A percentile compares a stretch with the other conserved stretches of the same genome.
These are phyloP conservation scores for Wakefieldia striispora DNA, from an alignment of 768 basidiomycete genomes.

Conservation along the genomic window DNA sequence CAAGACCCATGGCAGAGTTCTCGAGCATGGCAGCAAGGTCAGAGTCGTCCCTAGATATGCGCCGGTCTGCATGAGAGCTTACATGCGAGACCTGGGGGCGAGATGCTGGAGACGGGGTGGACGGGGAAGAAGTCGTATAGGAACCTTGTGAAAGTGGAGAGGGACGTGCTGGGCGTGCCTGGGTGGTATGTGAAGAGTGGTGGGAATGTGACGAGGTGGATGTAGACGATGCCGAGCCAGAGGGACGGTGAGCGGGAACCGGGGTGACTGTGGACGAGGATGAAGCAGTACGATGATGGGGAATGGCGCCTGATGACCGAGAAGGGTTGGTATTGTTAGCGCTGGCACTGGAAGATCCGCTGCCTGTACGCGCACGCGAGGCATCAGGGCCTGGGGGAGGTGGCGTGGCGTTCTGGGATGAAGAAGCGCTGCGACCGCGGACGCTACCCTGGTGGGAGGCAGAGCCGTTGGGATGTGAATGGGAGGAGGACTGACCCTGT, in stretches of 20 bases:
- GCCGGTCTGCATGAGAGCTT: constrained; percentile 62
- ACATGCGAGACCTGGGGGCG: constrained; percentile 34
- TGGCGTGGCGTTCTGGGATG: constrained; percentile 27
- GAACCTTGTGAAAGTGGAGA: constrained; percentile 34
- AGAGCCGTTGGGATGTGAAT: constrained; percentile 33
- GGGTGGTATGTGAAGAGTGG: constrained; percentile 24
- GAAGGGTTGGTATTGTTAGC: constrained; percentile 4
- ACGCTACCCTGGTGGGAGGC: constrained; percentile 33
- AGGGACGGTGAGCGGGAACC: constrained; percentile 21
- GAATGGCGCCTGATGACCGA: constrained; percentile 20
- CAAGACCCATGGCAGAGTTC: constrained; percentile 38
- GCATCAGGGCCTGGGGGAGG: constrained; percentile 19
- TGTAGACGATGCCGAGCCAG: constrained; percentile 29
- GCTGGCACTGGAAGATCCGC: constrained; percentile 26
- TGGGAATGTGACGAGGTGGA: constrained; percentile 29
- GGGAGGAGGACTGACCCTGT: constrained; percentile 63
- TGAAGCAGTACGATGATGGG: constrained; percentile 33
- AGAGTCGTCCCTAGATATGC: constrained; percentile 76
- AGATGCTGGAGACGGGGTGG: constrained; percentile 13
- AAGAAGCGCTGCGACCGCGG: constrained; percentile 38
- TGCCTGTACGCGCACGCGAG: constrained; percentile 32
- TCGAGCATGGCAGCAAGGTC: constrained; percentile 58
- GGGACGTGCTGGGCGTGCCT: constrained; percentile 32
- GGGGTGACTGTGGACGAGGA: constrained; percentile 27
- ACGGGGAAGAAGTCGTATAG: constrained; percentile 14